Evolutionary conservation across 2,329 filamentous ascomycete species (phyloP).

Genomic region (Amauroascus verrucosus): DNA sequence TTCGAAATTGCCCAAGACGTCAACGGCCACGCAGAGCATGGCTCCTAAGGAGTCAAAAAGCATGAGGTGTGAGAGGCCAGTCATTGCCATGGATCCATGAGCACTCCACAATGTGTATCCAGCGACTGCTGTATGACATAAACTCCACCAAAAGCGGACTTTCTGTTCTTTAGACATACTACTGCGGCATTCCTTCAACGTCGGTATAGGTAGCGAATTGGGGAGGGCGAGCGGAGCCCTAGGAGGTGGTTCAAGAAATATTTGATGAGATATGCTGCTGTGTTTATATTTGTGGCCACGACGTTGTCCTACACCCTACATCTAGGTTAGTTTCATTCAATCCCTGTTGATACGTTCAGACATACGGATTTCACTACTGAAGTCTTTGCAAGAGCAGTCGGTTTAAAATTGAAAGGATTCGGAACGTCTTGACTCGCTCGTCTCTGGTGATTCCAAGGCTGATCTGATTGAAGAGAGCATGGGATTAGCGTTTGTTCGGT

Average conservation of each 20-base stretch:
- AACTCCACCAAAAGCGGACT: constrained; percentile 73
- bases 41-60: constrained; percentile 94
- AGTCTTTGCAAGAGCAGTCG: constrained; percentile 62
- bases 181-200: constrained; percentile 71
- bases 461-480: constrained; percentile 17
- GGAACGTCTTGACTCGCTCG: constrained; percentile 27
- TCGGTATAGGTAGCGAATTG: constrained; percentile 84
- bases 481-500: background rate
- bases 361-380: constrained; percentile 64
- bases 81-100: constrained; percentile 78
- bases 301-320: constrained; percentile 75
- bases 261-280: constrained; percentile 89
- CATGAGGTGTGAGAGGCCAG: constrained; percentile 81
- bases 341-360: constrained; percentile 2
- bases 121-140: constrained; percentile 75
- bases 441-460: constrained; percentile 21
- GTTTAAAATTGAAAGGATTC: constrained; percentile 86
- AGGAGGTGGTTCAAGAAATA: constrained; percentile 84
- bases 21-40: constrained; percentile 79
- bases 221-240: constrained; percentile 80
- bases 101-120: constrained; percentile 77
- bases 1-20: constrained; percentile 92
- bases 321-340: constrained; percentile 19
- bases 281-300: constrained; percentile 97
- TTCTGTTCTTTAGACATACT: constrained; percentile 87